Percentiles rank a stretch among this genome's conserved stretches.
phyloP scores from a whole-genome alignment of 1,284 basidiomycete genomes.

The Melampsora abietis-canadensis region DNA sequence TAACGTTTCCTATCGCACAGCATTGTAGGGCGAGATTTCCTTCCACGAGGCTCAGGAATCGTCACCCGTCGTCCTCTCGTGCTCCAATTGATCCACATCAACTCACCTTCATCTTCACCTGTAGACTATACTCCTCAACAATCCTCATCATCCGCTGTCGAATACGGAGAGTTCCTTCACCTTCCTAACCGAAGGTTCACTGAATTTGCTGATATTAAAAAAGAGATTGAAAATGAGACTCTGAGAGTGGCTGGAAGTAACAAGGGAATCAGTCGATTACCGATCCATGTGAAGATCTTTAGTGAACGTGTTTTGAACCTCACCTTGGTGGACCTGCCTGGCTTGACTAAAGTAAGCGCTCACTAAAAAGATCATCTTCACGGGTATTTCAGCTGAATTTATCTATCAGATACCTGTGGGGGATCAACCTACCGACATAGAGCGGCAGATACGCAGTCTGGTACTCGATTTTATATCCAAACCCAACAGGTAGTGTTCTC shows the following conservation, averaged over 20 bases:
- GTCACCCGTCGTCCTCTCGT: slow-evolving; percentile 92
- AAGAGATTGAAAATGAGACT: slow-evolving; percentile 97
- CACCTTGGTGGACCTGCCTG: slow-evolving; percentile 92
- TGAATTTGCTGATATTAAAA: slow-evolving; percentile 87
- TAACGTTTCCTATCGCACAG: background rate
- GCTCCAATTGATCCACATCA: slow-evolving; percentile 84
- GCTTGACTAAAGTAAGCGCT: slow-evolving; percentile 77
- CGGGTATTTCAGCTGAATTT: background rate
- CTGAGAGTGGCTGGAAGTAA: slow-evolving; percentile 97
- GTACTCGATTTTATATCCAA: slow-evolving; percentile 94
- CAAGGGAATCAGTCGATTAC: slow-evolving; percentile 93
- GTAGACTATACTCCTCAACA: slow-evolving; percentile 23
- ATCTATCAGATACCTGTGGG: slow-evolving; percentile 68
- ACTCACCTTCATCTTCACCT: slow-evolving; percentile 56
- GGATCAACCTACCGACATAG: slow-evolving; percentile 82
- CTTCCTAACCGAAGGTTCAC: slow-evolving; percentile 85
- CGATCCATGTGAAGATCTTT: slow-evolving; percentile 90
- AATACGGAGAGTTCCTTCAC: slow-evolving; percentile 96
- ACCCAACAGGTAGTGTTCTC: slow-evolving; percentile 72
- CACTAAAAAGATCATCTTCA: background rate
- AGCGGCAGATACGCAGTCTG: slow-evolving; percentile 88
- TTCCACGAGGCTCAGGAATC: slow-evolving; percentile 81
- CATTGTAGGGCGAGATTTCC: slow-evolving; percentile 65
- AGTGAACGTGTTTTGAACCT: slow-evolving; percentile 91
- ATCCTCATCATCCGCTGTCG: slow-evolving; percentile 56